These are phyloP conservation scores for Metschnikowia drakensbergensis DNA, from an alignment of 805 yeast species.

Conservation along the genomic window DNA sequence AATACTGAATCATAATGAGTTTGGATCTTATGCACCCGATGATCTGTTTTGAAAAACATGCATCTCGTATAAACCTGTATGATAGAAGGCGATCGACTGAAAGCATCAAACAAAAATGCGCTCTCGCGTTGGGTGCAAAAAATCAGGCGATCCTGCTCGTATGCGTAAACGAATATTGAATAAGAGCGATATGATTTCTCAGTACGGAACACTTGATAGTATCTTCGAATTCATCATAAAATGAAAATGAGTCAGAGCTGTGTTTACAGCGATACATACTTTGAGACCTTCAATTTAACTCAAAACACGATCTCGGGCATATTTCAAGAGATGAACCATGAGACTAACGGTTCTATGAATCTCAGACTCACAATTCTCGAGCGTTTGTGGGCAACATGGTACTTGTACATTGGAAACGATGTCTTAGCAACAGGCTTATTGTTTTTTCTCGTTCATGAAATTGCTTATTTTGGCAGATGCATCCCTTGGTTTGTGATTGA, in stretches of 20 bases:
- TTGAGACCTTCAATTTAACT: not conserved
- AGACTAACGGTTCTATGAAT: constrained; percentile 1
- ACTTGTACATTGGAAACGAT: constrained; percentile 81
- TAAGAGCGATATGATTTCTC: not conserved
- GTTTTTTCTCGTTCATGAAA: constrained; percentile 78
- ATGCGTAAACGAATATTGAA: not conserved
- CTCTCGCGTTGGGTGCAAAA: constrained; percentile 5
- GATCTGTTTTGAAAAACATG: not conserved
- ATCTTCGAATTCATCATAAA: not conserved
- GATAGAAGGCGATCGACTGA: not conserved
- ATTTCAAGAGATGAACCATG: not conserved
- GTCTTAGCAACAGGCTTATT: constrained; percentile 86
- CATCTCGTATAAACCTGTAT: constrained; percentile 3
- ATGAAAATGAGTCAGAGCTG: not conserved
- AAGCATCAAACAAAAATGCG: constrained; percentile 2
- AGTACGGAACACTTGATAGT: not conserved
- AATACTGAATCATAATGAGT: not conserved
- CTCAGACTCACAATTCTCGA: constrained; percentile 44
- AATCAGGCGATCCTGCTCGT: constrained; percentile 2
- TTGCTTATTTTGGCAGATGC: constrained; percentile 87
- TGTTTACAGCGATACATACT: not conserved
- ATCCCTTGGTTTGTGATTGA: constrained; percentile 91
- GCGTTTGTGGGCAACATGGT: constrained; percentile 85
- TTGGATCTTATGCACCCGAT: too few relatives aligned
- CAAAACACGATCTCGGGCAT: not conserved